Percentiles rank a stretch among this genome's conserved stretches.
phyloP scores from a whole-genome alignment of 1,284 basidiomycete genomes.

The Cryptococcus deneoformans region DNA sequence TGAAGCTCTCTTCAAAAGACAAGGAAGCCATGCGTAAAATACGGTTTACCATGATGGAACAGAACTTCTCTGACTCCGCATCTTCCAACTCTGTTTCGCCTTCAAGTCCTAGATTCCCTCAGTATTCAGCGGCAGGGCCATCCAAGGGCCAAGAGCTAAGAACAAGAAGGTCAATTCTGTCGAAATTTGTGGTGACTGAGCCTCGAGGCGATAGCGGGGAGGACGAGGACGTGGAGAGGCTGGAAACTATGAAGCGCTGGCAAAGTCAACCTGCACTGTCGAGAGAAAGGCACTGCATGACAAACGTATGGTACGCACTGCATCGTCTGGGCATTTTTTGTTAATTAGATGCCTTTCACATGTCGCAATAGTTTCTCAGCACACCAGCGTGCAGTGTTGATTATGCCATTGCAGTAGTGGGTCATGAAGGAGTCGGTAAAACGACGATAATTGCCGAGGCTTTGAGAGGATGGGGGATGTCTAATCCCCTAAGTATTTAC shows the following conservation, averaged over 20 bases:
- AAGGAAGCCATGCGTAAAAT: constrained; percentile 39
- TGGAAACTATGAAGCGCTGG: neutral
- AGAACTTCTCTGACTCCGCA: constrained; percentile 9
- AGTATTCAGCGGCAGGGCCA: neutral
- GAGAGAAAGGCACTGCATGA: neutral
- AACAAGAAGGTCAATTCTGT: constrained; percentile 23
- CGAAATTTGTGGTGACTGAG: constrained; percentile 7
- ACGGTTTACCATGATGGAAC: constrained; percentile 31
- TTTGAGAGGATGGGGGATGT: constrained; percentile 39
- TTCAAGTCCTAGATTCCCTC: constrained; percentile 14
- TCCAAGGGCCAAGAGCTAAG: constrained; percentile 1
- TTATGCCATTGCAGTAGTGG: constrained; percentile 44
- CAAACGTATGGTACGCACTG: neutral
- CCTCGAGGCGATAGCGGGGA: neutral
- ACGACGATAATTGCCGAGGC: constrained; percentile 42
- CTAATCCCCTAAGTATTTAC: constrained; percentile 18
- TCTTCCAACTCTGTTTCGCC: constrained; percentile 19
- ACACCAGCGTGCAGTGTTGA: constrained; percentile 12
- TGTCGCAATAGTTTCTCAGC: neutral
- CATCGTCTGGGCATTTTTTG: no score
- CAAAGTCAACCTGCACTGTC: neutral
- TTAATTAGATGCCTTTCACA: no score
- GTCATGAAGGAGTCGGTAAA: constrained; percentile 42
- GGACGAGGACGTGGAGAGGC: neutral
- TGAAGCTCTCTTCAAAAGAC: constrained; percentile 31